Percentiles rank a stretch among this genome's conserved stretches.
Conservation (phyloP, 805 yeast species). For the Candida qinlingensis region DNA sequence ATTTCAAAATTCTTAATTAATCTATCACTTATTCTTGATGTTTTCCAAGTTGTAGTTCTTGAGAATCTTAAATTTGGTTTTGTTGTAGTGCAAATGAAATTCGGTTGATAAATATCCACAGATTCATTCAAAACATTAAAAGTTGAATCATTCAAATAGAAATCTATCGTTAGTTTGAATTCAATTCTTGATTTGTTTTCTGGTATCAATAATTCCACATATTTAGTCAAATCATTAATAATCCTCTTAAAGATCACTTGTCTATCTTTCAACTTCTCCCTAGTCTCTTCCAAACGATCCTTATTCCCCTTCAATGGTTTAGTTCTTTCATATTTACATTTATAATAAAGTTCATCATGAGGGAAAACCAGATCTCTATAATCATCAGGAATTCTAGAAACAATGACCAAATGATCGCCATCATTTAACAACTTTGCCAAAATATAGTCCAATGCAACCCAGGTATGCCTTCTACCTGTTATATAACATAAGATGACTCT, state of each 20-base stretch:
- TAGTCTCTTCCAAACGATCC: conserved; percentile 5
- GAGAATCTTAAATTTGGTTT: conserved; percentile 39
- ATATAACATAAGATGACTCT: conserved; percentile 60
- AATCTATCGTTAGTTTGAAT: conserved; percentile 48
- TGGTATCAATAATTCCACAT: conserved; percentile 42
- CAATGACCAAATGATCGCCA: conserved; percentile 64
- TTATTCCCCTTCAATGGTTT: neutral
- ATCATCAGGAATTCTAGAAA: conserved; percentile 41
- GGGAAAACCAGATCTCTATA: conserved; percentile 4
- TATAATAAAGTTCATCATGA: conserved; percentile 1
- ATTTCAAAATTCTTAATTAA: conserved; percentile 52
- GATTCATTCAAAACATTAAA: conserved; percentile 53
- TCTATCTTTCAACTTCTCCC: conserved; percentile 3
- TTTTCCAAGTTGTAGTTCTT: conserved; percentile 54
- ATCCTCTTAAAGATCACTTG: conserved; percentile 30
- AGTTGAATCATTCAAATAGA: conserved; percentile 49
- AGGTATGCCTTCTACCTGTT: conserved; percentile 35
- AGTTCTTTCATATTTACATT: neutral
- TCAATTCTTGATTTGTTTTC: conserved; percentile 29
- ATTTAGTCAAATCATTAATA: conserved; percentile 36
- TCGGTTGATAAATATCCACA: conserved; percentile 57
- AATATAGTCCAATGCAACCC: conserved; percentile 79
- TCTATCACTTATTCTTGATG: conserved; percentile 59
- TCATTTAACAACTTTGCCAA: conserved; percentile 47
- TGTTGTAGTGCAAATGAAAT: conserved; percentile 49